Conservation (phyloP, 805 yeast genomes). For the Metschnikowia kunwiensis region DNA sequence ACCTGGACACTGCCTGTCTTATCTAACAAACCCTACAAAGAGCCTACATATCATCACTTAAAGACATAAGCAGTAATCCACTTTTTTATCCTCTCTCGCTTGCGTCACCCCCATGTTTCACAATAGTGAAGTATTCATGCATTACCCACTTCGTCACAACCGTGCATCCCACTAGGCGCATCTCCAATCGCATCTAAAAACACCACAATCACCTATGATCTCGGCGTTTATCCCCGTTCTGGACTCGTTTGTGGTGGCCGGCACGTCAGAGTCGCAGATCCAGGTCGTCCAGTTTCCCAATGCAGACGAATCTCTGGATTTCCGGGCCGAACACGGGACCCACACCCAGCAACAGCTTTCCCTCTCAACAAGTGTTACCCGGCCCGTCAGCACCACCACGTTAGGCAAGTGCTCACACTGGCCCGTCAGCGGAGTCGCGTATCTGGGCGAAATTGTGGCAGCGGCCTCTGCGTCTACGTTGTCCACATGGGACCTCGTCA, state of each 20-base stretch:
- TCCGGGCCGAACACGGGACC: not conserved
- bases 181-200: not conserved
- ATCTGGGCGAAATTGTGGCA: slow-evolving; percentile 5
- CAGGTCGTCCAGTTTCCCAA: slow-evolving; percentile 7
- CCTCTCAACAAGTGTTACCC: not conserved
- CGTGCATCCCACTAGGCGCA: slow-evolving; percentile 3
- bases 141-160: not conserved
- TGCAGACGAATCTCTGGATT: not conserved
- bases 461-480: slow-evolving; percentile 14
- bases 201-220: slow-evolving; percentile 6
- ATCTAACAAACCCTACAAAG: no score
- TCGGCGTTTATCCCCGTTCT: slow-evolving; percentile 14
- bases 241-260: slow-evolving; percentile 14
- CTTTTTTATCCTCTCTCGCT: no score
- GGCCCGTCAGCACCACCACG: slow-evolving; percentile 4
- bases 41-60: no score
- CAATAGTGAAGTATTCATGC: no score
- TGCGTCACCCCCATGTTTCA: no score
- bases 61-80: no score
- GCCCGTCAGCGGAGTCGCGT: slow-evolving; percentile 14
- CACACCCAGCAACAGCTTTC: not conserved
- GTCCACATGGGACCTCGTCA: slow-evolving; percentile 17
- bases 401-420: slow-evolving; percentile 19
- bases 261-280: slow-evolving; percentile 14
- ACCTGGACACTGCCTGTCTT: no score